Base-by-base conservation (phyloP, 1,284 basidiomycete genomes). In the Rhodotorula sp. region DNA sequence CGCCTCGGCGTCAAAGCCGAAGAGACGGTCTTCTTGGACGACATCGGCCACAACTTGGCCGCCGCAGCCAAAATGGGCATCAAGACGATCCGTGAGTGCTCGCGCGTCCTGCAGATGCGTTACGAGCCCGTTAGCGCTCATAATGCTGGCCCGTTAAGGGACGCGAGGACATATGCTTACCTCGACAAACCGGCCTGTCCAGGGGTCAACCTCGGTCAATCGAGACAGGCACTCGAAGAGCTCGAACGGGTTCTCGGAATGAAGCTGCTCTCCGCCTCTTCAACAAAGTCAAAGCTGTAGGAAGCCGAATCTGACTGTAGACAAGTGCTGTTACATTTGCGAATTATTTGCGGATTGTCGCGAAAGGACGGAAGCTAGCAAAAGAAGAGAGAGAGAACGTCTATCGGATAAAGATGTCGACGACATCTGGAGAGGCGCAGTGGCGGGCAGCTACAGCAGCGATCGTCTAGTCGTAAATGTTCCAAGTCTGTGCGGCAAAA, bases 1-100 rank as follows among this genome's bases (percentile, higher is more conserved):
- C 60, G 73, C 43, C 73, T 81, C 57, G 74, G 78, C 38, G 74
- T 79, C 54, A 64, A 75, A 59, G 68, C 78, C n/a, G 64, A 78
- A 21, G 78, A 81, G 64, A 76, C 77, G 0, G 77, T 82, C 45
- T 82, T 82, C 62, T 73, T 82, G 26, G 81, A 82, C 74, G 81
- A 82, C 62, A 80, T 82, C 49, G 81, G 81, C 19, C 72, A 67
- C 45, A 82, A 82, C 64, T 77, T 82, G 56, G 80, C 79, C 34
- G 76, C 81, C 1, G 81, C 81, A 18, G 65, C 73, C 15, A 74
- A 78, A 68, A 67, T 82, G 26, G 81, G 81, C 15, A 80, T 82
- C 52, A 73, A 74, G 10, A 82, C 81, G 3, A 82, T 82, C 64
- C 81, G 81, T 80, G 60, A 73, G 78, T 79, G 14, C 28, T 45